phyloP scores from a whole-genome alignment of 805 yeast species.

The Metschnikowia lochheadii region DNA sequence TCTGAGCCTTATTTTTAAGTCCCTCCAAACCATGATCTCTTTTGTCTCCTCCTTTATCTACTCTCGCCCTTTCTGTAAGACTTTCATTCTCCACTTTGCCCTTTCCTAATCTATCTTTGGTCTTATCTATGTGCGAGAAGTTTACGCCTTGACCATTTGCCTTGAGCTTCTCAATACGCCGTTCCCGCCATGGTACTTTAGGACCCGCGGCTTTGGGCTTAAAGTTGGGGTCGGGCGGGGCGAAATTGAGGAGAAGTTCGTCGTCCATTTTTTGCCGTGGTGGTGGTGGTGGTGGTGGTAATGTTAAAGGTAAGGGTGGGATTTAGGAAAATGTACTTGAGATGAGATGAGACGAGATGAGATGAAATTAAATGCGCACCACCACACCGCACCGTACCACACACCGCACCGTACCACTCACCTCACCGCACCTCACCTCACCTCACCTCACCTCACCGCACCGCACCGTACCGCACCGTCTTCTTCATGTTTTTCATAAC shows the following conservation, averaged over 20 bases:
- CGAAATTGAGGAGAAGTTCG: conserved; percentile 73
- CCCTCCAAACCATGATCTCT: not conserved
- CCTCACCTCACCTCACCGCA: too few species aligned
- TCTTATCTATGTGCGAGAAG: not conserved
- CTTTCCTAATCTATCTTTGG: not conserved
- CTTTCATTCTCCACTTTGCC: too few species aligned
- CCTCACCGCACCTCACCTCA: too few species aligned
- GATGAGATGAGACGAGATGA: not conserved
- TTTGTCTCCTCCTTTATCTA: too few species aligned
- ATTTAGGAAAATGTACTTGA: not conserved
- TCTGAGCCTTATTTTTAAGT: not conserved
- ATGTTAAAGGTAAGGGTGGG: too few species aligned
- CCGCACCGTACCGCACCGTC: too few species aligned
- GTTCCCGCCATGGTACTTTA: conserved; percentile 71
- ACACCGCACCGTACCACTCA: too few species aligned
- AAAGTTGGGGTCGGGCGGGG: conserved; percentile 30
- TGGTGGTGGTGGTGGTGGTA: not conserved
- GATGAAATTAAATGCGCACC: not conserved
- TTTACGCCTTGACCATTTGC: conserved; percentile 35
- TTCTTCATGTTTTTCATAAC: too few species aligned
- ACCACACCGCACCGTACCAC: too few species aligned
- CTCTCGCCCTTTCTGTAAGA: too few species aligned
- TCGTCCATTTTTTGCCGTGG: conserved; percentile 42
- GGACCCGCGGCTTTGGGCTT: conserved; percentile 6
- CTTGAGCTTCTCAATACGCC: conserved; percentile 57